Conservation (phyloP, 345 rosid genomes). For the Hypericum androsaemum region DNA sequence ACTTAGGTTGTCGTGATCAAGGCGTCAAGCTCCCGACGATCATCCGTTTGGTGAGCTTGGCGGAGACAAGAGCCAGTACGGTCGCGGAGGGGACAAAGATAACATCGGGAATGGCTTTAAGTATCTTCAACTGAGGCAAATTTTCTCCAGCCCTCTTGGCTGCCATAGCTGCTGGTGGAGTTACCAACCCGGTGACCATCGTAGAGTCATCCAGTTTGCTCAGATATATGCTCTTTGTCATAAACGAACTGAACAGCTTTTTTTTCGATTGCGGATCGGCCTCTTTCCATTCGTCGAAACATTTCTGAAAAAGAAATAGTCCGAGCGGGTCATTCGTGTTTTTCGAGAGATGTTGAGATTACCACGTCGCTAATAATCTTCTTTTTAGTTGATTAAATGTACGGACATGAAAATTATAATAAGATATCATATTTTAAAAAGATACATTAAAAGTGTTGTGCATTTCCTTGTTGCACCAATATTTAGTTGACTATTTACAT, state of each 20-base stretch:
- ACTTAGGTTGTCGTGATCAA: too few species aligned
- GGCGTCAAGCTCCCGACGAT: constrained; percentile 16
- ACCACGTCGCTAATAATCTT: too few species aligned
- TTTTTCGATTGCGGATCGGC: constrained; percentile 22
- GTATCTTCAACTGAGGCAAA: constrained; percentile 49
- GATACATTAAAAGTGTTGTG: too few species aligned
- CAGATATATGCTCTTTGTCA: constrained; percentile 29
- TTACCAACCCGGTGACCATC: constrained; percentile 45
- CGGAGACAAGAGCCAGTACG: constrained; percentile 47
- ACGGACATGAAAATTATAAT: too few species aligned
- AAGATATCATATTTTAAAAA: too few species aligned
- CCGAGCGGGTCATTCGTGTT: too few species aligned
- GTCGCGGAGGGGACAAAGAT: constrained; percentile 63
- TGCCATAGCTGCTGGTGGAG: constrained; percentile 84
- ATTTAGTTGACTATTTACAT: too few species aligned
- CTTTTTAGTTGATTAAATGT: too few species aligned
- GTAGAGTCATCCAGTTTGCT: constrained; percentile 53
- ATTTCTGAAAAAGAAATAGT: constrained; percentile 17
- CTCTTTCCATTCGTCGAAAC: constrained; percentile 32
- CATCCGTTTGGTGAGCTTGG: constrained; percentile 61
- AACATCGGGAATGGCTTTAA: constrained; percentile 69
- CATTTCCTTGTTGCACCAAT: too few species aligned
- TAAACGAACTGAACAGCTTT: constrained; percentile 32
- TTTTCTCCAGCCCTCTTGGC: constrained; percentile 80
- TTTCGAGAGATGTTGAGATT: too few species aligned